Conservation (phyloP, 75 land plant species). For the Selaginella moellendorffii region DNA sequence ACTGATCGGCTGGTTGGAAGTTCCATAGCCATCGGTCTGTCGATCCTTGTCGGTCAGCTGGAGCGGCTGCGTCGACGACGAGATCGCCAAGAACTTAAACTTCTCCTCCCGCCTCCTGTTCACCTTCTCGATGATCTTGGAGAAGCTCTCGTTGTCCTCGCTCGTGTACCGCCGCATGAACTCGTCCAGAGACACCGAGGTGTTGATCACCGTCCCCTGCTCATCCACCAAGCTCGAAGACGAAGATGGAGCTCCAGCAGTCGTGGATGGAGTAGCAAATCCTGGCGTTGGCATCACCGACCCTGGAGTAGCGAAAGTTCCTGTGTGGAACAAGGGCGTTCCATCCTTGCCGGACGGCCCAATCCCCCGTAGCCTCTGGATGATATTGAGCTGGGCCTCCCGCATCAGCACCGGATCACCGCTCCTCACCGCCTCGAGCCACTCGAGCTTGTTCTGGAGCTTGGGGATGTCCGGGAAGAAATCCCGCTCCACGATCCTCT, state of each 20-base stretch:
- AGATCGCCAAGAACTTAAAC: conserved; percentile 30
- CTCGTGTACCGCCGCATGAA: conserved; percentile 69
- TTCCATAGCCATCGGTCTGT: conserved; percentile 68
- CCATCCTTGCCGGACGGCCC: conserved; percentile 12
- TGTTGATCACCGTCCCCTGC: conserved; percentile 18
- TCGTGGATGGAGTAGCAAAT: conserved; percentile 8
- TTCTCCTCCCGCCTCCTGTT: conserved; percentile 72
- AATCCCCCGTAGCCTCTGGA: conserved; percentile 40
- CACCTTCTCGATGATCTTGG: conserved; percentile 61
- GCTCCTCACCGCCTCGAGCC: conserved; percentile 75
- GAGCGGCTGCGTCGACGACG: conserved; percentile 12
- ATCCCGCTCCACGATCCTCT: conserved; percentile 91
- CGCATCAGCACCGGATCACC: conserved; percentile 76
- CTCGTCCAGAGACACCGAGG: conserved; percentile 44
- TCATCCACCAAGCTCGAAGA: neutral
- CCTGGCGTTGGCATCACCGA: conserved; percentile 20
- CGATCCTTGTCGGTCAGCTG: conserved; percentile 25
- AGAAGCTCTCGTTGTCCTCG: conserved; percentile 85
- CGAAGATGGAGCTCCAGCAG: neutral
- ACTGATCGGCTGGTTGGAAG: conserved; percentile 71
- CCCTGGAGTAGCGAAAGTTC: conserved; percentile 25
- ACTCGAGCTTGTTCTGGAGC: conserved; percentile 86
- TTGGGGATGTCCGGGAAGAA: conserved; percentile 85
- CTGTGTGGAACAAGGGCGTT: conserved; percentile 10
- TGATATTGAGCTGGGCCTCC: conserved; percentile 87